Evolutionary conservation across 2,329 filamentous ascomycete genomes (phyloP), one percentile per base, ranked within the genome.

Genomic region (Annulohypoxylon truncatum): DNA sequence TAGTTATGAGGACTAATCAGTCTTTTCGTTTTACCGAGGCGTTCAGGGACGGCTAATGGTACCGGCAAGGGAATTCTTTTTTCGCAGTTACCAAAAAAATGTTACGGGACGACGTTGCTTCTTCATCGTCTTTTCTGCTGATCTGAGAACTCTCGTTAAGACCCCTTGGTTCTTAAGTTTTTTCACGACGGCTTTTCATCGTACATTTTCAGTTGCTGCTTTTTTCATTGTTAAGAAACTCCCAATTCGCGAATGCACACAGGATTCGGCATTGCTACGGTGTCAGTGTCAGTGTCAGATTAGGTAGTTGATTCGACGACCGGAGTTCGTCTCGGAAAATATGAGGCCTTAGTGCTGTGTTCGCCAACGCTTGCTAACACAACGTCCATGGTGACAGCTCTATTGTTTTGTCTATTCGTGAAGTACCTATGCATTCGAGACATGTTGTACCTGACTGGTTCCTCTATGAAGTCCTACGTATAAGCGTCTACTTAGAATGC

Each of bases 401-500:
- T 28, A 22, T 38, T 56, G n/a, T 50, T 42, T 54, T 63, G 40
- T 59, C 51, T 66, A 64, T 51, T 33, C 44, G 53, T 42, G 29
- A 42, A 33, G 24, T 31, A 38, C 12, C n/a, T 18, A 33, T 33
- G 28, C 42, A 47, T 13, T 48, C 13, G 20, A 52, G 7, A 24
- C 1, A 1, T 40, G 15, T 48, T 22, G 22, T 6, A 10, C 29
- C 18, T 33, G 18, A 40, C 26, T 5, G 4, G 20, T 42, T 38
- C 9, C 29, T 12, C 8, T 13, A 40, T 53, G 26, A 22, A 7
- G 18, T 15, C 15, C 12, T 48, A 12, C n/a, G 15, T 29, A 29
- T 5, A 4, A n/a, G 29, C 29, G 18, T 31, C 9, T 18, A 53
- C 46, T 61, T 74, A 82, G 58, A 79, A 72, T 35, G 81, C 87